Evolutionary conservation across 2,329 filamentous ascomycete genomes (phyloP), one percentile per base, ranked within the genome.

Genomic region (Pyricularia pennisetigena): DNA sequence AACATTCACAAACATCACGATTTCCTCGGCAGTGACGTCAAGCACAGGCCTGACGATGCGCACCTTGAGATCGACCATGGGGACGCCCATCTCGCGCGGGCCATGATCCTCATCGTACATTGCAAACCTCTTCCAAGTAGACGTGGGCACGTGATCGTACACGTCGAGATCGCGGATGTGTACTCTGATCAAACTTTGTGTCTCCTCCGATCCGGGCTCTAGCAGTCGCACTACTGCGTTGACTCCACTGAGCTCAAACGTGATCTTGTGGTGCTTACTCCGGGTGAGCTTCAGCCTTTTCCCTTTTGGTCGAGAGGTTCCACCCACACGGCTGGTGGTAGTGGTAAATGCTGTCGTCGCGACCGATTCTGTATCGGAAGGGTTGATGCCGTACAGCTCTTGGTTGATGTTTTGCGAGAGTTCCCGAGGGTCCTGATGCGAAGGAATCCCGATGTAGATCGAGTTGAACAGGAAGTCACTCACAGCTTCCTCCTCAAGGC

Each of bases 391-490:
- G 72, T 97, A 92, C 65, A 98, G 86, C 49, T 94, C 88, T 69
- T 90, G 88, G 74, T 97, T 97, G 78, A 99, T 97, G 57, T 91
- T 91, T 64, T 88, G 86, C 4, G 92, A 84, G 10, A 98, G 84
- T 32, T 97, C 92, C 67, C 87, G 87, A 5, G 93, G 93, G 73
- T 98, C 94, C 69, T 90, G 88, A 72, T 94, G 95, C 12, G 91
- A 86, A 0, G 94, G 91, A 23, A 99, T 91, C 16, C 92, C 93
- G 73, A 99, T 97, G 80, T 97, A 99, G 68, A 99, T 97, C 0
- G 95, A 99, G 76, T 99, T 98, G 84, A 99, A 99, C 20, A 99
- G 83, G 73, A 96, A 97, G 76, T 99, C 96, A 6, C 93, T 93
- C 6, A 91, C 91, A 14, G 88, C 92, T 77, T 94, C 91, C 62